Conservation (phyloP, 192 early-diverging fungal genomes). For the Linnemannia schmuckeri region DNA sequence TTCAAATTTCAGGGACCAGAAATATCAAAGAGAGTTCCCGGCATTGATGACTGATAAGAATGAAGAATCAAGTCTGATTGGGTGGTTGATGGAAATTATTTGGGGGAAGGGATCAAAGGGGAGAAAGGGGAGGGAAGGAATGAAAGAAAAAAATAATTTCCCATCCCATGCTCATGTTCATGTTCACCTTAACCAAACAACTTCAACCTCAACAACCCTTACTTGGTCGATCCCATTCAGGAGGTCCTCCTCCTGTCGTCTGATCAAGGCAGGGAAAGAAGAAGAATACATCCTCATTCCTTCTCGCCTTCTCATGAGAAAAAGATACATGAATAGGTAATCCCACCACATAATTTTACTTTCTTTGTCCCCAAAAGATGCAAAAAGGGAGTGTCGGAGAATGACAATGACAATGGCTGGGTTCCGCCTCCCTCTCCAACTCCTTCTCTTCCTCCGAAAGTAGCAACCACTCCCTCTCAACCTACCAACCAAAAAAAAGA, state of each 20-base stretch:
- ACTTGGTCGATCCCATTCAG: not conserved
- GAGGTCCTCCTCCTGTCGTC: not conserved
- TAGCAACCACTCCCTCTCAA: not conserved
- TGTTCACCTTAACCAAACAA: not conserved
- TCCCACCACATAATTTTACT: not conserved
- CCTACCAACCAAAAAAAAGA: not conserved
- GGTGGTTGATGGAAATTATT: not conserved
- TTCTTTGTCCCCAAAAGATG: not conserved
- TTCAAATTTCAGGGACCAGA: slow-evolving; percentile 2
- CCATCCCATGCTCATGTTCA: not conserved
- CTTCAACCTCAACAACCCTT: not conserved
- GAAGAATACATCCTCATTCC: not conserved
- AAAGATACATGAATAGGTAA: slow-evolving; percentile 1
- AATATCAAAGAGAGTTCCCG: not conserved
- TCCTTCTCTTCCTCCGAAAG: not conserved
- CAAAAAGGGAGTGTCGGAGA: not conserved
- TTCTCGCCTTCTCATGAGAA: not conserved
- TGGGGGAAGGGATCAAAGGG: not conserved
- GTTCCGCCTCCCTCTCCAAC: no score
- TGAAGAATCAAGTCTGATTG: not conserved
- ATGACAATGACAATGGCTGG: not conserved
- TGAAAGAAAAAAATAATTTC: not conserved
- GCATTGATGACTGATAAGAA: slow-evolving; percentile 1
- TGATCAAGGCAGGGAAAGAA: not conserved
- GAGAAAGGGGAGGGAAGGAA: not conserved